Evolutionary conservation across 352 stramenopile genomes (phyloP).

Genomic region (Thalassiosira livingstoniorum): DNA sequence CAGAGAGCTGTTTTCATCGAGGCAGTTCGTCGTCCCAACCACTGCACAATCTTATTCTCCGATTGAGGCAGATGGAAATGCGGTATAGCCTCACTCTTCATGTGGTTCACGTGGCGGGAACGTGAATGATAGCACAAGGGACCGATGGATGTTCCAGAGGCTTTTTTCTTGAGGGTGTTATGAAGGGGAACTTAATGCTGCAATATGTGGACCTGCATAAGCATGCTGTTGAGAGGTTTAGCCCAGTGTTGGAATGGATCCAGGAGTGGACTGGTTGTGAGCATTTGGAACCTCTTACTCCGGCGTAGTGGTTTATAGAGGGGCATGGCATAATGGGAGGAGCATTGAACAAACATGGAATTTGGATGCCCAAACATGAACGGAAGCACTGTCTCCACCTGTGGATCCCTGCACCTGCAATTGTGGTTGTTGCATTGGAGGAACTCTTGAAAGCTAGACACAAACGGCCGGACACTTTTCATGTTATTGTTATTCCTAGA

Average conservation of each 20-base stretch:
- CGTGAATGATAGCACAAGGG: constrained; percentile 66
- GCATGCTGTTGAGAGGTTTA: constrained; percentile 25
- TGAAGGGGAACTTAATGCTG: constrained; percentile 43
- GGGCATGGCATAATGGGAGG: constrained; percentile 45
- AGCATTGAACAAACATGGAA: constrained; percentile 5
- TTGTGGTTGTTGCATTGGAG: constrained; percentile 49
- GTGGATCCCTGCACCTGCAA: constrained; percentile 55
- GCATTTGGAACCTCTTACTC: not conserved
- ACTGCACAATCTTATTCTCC: constrained; percentile 48
- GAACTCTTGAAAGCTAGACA: constrained; percentile 52
- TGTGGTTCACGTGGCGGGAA: constrained; percentile 57
- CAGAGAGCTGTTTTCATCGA: constrained; percentile 58
- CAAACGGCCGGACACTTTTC: constrained; percentile 38
- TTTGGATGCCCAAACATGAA: constrained; percentile 49
- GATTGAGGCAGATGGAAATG: constrained; percentile 16
- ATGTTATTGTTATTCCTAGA: constrained; percentile 55
- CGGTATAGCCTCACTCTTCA: constrained; percentile 19
- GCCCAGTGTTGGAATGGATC: constrained; percentile 33
- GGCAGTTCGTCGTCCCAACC: constrained; percentile 44
- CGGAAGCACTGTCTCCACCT: constrained; percentile 15
- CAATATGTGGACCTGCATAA: constrained; percentile 35
- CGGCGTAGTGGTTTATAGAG: constrained; percentile 51
- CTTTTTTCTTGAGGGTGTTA: constrained; percentile 37
- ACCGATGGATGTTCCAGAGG: constrained; percentile 62
- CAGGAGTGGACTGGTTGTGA: not conserved